These are phyloP conservation scores for Canna indica DNA, from an alignment of 176 grass and related monocot species.

Conservation along the genomic window DNA sequence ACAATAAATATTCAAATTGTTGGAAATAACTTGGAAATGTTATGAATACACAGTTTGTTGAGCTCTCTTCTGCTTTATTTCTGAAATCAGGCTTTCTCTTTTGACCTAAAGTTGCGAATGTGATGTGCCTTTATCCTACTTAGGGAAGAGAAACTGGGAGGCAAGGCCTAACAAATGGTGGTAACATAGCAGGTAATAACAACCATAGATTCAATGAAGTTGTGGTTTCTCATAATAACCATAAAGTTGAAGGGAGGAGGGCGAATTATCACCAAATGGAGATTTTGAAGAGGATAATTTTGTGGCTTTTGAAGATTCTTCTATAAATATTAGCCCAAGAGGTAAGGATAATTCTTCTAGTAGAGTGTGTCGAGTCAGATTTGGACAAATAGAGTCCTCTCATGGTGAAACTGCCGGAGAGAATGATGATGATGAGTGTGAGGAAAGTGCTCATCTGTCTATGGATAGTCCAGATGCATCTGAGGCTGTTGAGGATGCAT, in stretches of 20 bases:
- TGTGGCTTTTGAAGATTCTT: constrained; percentile 28
- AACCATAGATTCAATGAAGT: constrained; percentile 1
- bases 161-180: constrained; percentile 17
- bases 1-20: too few species aligned
- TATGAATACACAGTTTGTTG: too few species aligned
- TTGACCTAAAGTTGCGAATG: too few species aligned
- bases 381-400: constrained; percentile 3
- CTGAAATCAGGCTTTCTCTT: too few species aligned
- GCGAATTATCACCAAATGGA: constrained; percentile 59
- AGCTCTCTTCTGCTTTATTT: too few species aligned
- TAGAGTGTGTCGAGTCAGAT: background rate
- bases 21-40: too few species aligned
- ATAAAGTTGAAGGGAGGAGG: constrained; percentile 60
- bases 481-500: constrained; percentile 18
- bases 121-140: too few species aligned
- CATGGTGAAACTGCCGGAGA: background rate
- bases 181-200: constrained; percentile 10
- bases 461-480: constrained; percentile 18
- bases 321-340: constrained; percentile 13
- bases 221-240: constrained; percentile 14
- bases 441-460: constrained; percentile 18
- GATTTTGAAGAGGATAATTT: constrained; percentile 46
- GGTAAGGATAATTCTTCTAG: constrained; percentile 26
- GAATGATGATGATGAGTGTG: constrained; percentile 23
- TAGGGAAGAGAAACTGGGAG: too few species aligned